phyloP scores from a whole-genome alignment of 78 protist species.

The Dictyostelium purpureum region DNA sequence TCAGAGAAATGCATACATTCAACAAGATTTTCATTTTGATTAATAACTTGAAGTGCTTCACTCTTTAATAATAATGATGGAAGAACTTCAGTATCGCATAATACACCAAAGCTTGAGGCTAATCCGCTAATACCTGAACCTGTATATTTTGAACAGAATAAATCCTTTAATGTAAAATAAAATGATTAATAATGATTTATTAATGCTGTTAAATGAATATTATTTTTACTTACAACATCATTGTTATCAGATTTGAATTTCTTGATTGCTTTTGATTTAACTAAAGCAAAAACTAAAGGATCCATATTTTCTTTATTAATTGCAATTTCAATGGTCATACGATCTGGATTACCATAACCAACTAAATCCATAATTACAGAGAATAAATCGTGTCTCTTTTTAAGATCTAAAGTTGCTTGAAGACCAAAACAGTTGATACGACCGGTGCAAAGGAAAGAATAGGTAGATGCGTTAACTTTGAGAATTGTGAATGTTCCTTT shows the following conservation, averaged over 20 bases:
- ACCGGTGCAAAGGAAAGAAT: slow-evolving; percentile 37
- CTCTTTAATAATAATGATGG: slow-evolving; percentile 40
- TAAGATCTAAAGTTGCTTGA: slow-evolving; percentile 22
- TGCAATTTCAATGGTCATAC: slow-evolving; percentile 51
- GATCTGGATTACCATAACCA: slow-evolving; percentile 61
- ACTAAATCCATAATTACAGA: slow-evolving; percentile 1
- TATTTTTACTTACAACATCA: slow-evolving; percentile 44
- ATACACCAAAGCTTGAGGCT: neutral
- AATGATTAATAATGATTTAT: too few species aligned
- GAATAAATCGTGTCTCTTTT: slow-evolving; percentile 69
- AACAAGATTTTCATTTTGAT: slow-evolving; percentile 17
- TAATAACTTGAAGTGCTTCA: neutral
- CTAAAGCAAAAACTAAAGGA: slow-evolving; percentile 51
- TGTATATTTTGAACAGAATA: slow-evolving; percentile 40
- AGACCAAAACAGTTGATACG: slow-evolving; percentile 53
- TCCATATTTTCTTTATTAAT: slow-evolving; percentile 38
- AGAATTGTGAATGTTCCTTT: slow-evolving; percentile 10
- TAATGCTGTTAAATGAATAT: too few species aligned
- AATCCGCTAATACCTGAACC: neutral
- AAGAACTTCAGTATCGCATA: slow-evolving; percentile 57
- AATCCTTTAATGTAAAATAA: neutral
- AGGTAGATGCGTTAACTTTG: slow-evolving; percentile 42
- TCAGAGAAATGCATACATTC: slow-evolving; percentile 54
- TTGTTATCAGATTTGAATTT: slow-evolving; percentile 26
- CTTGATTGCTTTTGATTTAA: slow-evolving; percentile 16